Evolutionary conservation across 371 early-diverging fungal species (phyloP).

Genomic region (Mucor indicus): DNA sequence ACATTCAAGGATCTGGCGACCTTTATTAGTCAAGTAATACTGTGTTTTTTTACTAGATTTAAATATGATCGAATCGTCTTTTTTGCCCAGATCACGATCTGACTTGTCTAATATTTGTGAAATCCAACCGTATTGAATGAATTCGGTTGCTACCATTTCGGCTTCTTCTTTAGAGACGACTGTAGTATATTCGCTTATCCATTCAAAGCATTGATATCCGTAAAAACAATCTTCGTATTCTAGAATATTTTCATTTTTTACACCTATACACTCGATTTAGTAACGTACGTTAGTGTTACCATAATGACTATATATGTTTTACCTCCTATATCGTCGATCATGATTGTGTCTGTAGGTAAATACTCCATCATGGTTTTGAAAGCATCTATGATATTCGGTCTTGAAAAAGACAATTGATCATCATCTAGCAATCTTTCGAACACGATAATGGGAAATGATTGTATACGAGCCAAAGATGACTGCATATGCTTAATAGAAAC

Average conservation of each 20-base stretch:
- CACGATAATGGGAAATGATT: slow-evolving; percentile 23
- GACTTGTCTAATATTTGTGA: slow-evolving; percentile 46
- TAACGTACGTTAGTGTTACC: not conserved
- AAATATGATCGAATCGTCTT: slow-evolving; percentile 27
- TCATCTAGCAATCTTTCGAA: slow-evolving; percentile 36
- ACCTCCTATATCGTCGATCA: slow-evolving; percentile 46
- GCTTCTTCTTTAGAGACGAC: slow-evolving; percentile 62
- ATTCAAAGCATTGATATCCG: slow-evolving; percentile 49
- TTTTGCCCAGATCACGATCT: slow-evolving; percentile 15
- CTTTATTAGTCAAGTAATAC: slow-evolving; percentile 57
- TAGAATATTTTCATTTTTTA: slow-evolving; percentile 13
- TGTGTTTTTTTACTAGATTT: slow-evolving; percentile 43
- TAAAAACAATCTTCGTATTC: slow-evolving; percentile 32
- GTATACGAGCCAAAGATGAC: slow-evolving; percentile 16
- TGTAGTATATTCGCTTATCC: slow-evolving; percentile 62
- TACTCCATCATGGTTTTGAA: slow-evolving; percentile 59
- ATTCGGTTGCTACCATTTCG: slow-evolving; percentile 47
- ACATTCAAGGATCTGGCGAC: slow-evolving; percentile 54
- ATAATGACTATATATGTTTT: not conserved
- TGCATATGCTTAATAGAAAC: slow-evolving; percentile 35
- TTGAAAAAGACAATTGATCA: slow-evolving; percentile 41
- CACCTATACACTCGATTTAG: slow-evolving; percentile 10
- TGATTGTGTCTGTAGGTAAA: slow-evolving; percentile 30
- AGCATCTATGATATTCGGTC: slow-evolving; percentile 45
- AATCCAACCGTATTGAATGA: slow-evolving; percentile 59